Evolutionary conservation across 2,329 filamentous ascomycete genomes (phyloP).

Genomic region (Fusarium bactridioides): DNA sequence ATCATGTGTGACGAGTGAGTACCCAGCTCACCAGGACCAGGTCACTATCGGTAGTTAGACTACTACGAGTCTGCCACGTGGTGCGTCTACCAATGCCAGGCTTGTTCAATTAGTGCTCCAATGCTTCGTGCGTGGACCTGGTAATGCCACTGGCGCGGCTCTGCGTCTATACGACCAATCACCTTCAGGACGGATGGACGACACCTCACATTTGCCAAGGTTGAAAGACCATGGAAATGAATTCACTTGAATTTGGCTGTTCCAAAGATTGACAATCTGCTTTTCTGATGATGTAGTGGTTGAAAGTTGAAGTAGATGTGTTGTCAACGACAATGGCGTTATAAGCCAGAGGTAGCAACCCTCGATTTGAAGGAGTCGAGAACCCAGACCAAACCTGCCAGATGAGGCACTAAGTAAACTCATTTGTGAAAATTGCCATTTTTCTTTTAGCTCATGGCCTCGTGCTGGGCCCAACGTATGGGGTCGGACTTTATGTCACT

Average conservation of each 20-base stretch:
- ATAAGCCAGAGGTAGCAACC: too few species aligned
- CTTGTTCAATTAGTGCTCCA: not conserved
- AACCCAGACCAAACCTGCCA: too few species aligned
- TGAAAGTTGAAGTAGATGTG: not conserved
- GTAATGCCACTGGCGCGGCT: not conserved
- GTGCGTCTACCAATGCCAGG: not conserved
- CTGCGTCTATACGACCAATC: slow-evolving; percentile 4
- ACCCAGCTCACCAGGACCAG: not conserved
- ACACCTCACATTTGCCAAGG: not conserved
- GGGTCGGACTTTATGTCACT: not conserved
- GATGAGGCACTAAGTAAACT: not conserved
- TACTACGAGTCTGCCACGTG: slow-evolving; percentile 4
- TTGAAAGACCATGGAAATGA: not conserved
- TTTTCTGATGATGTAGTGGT: not conserved
- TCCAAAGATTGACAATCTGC: not conserved
- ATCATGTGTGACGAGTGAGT: not conserved
- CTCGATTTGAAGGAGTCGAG: not conserved
- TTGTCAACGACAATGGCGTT: not conserved
- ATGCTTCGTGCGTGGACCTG: not conserved
- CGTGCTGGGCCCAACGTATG: not conserved
- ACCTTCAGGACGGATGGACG: not conserved
- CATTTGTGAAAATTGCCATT: not conserved
- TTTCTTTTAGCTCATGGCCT: not conserved
- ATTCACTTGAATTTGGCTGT: slow-evolving; percentile 13
- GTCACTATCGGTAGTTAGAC: not conserved